Percentiles rank a stretch among this genome's conserved stretches.
Conservation (phyloP, 139 green algal species). For the Chlorella sp. region DNA sequence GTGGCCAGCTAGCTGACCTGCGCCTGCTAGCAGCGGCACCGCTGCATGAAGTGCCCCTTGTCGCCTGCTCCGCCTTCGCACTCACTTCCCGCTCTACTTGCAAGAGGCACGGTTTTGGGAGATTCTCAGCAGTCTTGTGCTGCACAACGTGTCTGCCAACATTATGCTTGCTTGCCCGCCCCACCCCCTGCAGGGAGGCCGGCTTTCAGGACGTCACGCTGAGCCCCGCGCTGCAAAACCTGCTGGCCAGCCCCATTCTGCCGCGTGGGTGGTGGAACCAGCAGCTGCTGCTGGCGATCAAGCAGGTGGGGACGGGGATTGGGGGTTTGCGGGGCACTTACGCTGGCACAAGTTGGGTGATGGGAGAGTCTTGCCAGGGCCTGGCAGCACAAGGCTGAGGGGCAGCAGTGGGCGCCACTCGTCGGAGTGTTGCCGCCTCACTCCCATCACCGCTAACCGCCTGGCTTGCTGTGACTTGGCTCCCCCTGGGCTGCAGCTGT, state of each 20-base stretch:
- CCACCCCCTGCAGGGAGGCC: conserved; percentile 34
- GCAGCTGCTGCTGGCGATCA: conserved; percentile 46
- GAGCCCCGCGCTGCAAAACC: conserved; percentile 36
- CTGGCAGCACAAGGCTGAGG: background rate
- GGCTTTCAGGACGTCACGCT: conserved; percentile 45
- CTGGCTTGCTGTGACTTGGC: no score
- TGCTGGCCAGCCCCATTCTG: conserved; percentile 55
- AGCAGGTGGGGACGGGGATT: conserved; percentile 34
- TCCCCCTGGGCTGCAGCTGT: conserved; percentile 26
- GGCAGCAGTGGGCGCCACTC: background rate
- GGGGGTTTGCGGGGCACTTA: background rate
- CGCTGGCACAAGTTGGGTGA: background rate
- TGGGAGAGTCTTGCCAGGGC: background rate
- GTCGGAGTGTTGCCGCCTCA: background rate
- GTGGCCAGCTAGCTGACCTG: no score
- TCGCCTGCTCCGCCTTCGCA: no score
- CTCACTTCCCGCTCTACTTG: no score
- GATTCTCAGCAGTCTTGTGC: no score
- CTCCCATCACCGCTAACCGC: background rate
- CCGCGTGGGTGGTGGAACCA: conserved; percentile 53
- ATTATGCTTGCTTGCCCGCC: background rate
- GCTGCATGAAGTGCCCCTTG: no score
- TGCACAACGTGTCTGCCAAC: no score
- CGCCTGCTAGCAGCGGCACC: no score
- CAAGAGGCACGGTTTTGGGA: no score